Evolutionary conservation across 495 filamentous ascomycete genomes (phyloP).

Genomic region (Copromyces sp.): DNA sequence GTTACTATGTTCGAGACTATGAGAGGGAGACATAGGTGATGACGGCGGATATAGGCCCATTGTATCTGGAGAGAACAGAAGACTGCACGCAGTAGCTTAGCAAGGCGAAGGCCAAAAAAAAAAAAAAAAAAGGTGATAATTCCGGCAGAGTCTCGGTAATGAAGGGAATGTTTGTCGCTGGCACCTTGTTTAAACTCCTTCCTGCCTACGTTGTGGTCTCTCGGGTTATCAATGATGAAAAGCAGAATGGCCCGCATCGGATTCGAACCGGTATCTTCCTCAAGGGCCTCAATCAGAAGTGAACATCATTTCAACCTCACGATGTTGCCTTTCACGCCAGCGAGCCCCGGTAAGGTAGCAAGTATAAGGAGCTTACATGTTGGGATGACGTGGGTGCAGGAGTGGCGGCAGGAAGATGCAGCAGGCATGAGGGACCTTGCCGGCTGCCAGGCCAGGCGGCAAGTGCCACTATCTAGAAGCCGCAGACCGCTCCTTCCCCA

Average conservation of each 20-base stretch:
- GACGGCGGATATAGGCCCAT: neutral
- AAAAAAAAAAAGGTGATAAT: neutral
- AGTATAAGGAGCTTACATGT: neutral
- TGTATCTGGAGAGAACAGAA: neutral
- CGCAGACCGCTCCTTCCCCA: no score
- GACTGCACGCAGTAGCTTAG: neutral
- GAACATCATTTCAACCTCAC: neutral
- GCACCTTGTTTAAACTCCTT: neutral
- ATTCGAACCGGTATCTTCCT: neutral
- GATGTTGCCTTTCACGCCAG: neutral
- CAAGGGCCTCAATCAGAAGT: neutral
- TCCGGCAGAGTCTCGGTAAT: neutral
- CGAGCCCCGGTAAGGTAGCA: neutral
- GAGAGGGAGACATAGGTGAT: rapidly evolving
- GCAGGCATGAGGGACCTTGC: neutral
- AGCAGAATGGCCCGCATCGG: neutral
- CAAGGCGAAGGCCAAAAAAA: neutral
- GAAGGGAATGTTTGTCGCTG: neutral
- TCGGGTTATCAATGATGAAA: neutral
- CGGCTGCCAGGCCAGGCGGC: no score
- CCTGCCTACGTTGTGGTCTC: neutral
- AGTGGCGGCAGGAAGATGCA: neutral
- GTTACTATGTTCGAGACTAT: neutral
- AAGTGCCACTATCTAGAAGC: no score
- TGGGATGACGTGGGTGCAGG: neutral